Base-by-base conservation (phyloP, 1,139 yeast species). In the Blastobotrys apis region DNA sequence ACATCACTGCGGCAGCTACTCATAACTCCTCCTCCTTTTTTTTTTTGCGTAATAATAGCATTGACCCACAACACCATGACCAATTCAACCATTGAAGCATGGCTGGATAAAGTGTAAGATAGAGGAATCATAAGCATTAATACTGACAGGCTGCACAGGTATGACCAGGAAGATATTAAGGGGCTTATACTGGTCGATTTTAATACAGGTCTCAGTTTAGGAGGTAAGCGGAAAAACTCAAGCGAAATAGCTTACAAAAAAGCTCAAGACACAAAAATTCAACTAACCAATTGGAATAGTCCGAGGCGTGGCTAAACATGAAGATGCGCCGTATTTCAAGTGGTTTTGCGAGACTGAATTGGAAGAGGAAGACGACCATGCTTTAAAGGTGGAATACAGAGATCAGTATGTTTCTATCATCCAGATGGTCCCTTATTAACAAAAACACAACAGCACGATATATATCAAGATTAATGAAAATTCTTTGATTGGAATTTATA, bases 291-390 rank as follows among this genome's bases (percentile, higher is more conserved):
- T n/a, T n/a, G n/a, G n/a, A n/a, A n/a, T n/a, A n/a, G 55, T 48
- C 4, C 50, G 58, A 6, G 64, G 64, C 2, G 51, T 48, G 6
- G 64, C 63, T n/a, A 32, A 45, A 31, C 53, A 58, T 38, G 51
- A 48, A 3, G 63, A 60, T 41, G 60, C 58, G 4, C 59, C 62
- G 3, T 47, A 51, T 32, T 44, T 58, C 22, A 56, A 51, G 29
- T 52, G 51, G 54, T 48, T 40, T 32, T 47, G 38, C 42, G 42
- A 38, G 44, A 30, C 21, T 35, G 47, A 17, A 33, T 13, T 22
- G 44, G 39, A 32, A 15, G 37, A 39, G 17, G 37, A 10, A 22
- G 48, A 40, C 27, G n/a, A n/a, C n/a, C n/a, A n/a, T n/a, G 46
- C 41, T 19, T 45, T 41, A 23, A 43, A 47, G 20, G 45, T 48